A percentile compares a stretch with the other conserved stretches of the same genome.
Conservation (phyloP, 768 basidiomycete species). For the Astraeus odoratus region DNA sequence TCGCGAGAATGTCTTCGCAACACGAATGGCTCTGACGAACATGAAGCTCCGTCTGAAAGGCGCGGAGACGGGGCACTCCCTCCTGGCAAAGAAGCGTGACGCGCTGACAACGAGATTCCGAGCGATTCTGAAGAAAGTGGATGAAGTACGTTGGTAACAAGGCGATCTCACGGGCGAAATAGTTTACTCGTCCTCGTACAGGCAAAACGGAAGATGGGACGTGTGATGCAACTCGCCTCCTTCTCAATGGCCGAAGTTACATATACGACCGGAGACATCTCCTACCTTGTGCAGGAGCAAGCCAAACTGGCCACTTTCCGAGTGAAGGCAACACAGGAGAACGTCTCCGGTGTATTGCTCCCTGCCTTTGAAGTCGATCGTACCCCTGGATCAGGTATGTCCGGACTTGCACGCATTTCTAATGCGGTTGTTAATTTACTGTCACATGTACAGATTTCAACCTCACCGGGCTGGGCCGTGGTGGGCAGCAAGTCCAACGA, state of each 20-base stretch:
- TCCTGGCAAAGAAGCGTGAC: conserved; percentile 97
- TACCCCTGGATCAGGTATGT: conserved; percentile 71
- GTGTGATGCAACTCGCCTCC: conserved; percentile 97
- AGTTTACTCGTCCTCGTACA: conserved; percentile 30
- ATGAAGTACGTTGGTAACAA: conserved; percentile 64
- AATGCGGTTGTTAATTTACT: background rate
- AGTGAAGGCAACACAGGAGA: conserved; percentile 94
- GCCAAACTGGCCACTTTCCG: conserved; percentile 87
- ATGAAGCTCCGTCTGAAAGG: conserved; percentile 86
- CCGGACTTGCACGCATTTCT: conserved; percentile 1
- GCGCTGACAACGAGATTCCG: conserved; percentile 93
- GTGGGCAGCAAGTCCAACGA: conserved; percentile 91
- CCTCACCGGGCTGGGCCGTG: conserved; percentile 91
- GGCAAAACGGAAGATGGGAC: conserved; percentile 99
- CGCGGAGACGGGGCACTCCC: conserved; percentile 90
- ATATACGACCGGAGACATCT: conserved; percentile 95
- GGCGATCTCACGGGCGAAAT: background rate
- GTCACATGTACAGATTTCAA: conserved; percentile 70
- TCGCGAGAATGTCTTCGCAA: conserved; percentile 93
- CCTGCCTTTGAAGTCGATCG: conserved; percentile 94
- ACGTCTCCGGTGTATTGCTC: conserved; percentile 93
- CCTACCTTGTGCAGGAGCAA: conserved; percentile 96
- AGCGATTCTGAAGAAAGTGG: conserved; percentile 92
- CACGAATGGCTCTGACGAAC: conserved; percentile 94
- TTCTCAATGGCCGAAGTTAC: conserved; percentile 99